These are phyloP conservation scores for Jacaranda copaia DNA, from an alignment of 257 asterid species.

Conservation along the genomic window DNA sequence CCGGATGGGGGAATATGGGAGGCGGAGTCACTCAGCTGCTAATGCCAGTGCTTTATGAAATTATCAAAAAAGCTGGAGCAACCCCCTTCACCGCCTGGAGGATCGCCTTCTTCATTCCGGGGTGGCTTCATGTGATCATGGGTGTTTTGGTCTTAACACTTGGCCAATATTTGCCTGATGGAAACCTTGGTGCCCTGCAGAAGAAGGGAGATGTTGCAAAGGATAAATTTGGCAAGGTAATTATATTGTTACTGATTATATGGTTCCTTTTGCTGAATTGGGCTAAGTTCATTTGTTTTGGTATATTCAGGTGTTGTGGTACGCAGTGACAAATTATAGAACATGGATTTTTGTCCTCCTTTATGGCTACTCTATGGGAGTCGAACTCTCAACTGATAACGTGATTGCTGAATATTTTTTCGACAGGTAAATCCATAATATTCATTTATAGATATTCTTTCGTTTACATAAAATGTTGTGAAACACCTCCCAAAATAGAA, in stretches of 20 bases:
- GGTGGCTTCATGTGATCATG: slow-evolving; percentile 60
- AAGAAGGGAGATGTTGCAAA: slow-evolving; percentile 56
- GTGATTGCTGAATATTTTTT: slow-evolving; percentile 64
- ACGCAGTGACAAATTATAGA: slow-evolving; percentile 61
- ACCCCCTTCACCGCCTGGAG: slow-evolving; percentile 68
- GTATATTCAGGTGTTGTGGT: slow-evolving; percentile 43
- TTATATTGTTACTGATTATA: background rate
- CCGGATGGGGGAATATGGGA: slow-evolving; percentile 73
- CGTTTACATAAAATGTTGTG: too few relatives aligned
- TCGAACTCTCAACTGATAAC: slow-evolving; percentile 60
- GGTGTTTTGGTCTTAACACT: slow-evolving; percentile 53
- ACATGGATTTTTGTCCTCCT: slow-evolving; percentile 68
- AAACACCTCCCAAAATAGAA: too few relatives aligned
- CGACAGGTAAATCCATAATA: slow-evolving; percentile 43
- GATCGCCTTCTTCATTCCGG: slow-evolving; percentile 65
- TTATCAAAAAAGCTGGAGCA: slow-evolving; percentile 44
- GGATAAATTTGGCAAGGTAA: slow-evolving; percentile 57
- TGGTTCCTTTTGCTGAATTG: background rate
- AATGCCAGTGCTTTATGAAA: slow-evolving; percentile 60
- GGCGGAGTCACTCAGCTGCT: slow-evolving; percentile 68
- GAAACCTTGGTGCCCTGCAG: slow-evolving; percentile 57
- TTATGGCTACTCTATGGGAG: slow-evolving; percentile 70
- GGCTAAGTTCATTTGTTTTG: background rate
- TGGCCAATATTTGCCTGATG: slow-evolving; percentile 75
- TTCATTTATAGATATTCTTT: too few relatives aligned